Evolutionary conservation across 1,284 basidiomycete species (phyloP).

Genomic region (Melanopsichium pennsylvanicum): DNA sequence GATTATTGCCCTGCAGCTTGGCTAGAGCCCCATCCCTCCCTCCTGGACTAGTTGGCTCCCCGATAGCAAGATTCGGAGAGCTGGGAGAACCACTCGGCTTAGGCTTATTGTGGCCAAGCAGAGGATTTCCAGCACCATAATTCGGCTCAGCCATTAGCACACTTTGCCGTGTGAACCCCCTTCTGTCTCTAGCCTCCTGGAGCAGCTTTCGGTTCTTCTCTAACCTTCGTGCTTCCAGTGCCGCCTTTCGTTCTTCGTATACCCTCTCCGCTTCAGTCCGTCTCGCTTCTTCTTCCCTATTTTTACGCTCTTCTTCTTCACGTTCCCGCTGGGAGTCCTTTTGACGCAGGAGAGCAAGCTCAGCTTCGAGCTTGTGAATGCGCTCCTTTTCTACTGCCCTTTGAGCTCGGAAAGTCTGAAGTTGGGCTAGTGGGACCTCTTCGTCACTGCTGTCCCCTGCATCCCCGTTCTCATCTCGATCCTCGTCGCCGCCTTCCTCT

Average conservation of each 20-base stretch:
- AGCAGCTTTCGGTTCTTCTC: slow-evolving; percentile 34
- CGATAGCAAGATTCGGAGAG: slow-evolving; percentile 12
- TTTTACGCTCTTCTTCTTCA: slow-evolving; percentile 30
- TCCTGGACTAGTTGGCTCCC: slow-evolving; percentile 4
- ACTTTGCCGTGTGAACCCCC: slow-evolving; percentile 30
- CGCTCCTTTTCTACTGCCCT: slow-evolving; percentile 26
- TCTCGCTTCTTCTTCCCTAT: slow-evolving; percentile 26
- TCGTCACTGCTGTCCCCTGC: slow-evolving; percentile 51
- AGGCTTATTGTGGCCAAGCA: slow-evolving; percentile 7
- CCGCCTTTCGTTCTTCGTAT: slow-evolving; percentile 20
- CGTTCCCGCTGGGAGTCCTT: slow-evolving; percentile 25
- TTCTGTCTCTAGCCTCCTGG: slow-evolving; percentile 41
- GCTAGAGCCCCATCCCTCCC: slow-evolving; percentile 4
- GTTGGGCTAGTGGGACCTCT: slow-evolving; percentile 46
- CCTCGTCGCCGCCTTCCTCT: no score
- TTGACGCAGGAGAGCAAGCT: slow-evolving; percentile 22
- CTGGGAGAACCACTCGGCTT: slow-evolving; percentile 23
- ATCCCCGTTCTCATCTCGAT: no score
- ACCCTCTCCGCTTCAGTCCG: slow-evolving; percentile 24
- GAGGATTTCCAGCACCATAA: slow-evolving; percentile 40
- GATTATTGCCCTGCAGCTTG: slow-evolving; percentile 19
- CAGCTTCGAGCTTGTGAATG: slow-evolving; percentile 32
- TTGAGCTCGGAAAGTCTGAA: slow-evolving; percentile 34
- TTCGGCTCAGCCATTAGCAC: slow-evolving; percentile 31
- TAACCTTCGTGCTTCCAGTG: slow-evolving; percentile 19